phyloP scores from a whole-genome alignment of 495 filamentous ascomycete genomes.

The Podospora bellae-mahoneyi region DNA sequence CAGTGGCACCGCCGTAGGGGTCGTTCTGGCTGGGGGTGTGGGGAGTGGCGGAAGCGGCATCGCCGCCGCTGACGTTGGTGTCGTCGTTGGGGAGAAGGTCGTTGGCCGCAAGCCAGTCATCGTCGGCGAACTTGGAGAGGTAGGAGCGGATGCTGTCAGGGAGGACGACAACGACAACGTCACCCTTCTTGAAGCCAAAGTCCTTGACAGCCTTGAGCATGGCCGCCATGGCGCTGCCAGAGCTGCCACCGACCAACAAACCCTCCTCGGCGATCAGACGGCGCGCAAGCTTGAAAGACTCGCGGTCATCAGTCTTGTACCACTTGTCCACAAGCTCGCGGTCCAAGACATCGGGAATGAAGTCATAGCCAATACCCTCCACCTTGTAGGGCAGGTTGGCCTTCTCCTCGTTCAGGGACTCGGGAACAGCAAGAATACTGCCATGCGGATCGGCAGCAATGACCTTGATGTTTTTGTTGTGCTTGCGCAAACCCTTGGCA shows the following conservation, averaged over 20 bases:
- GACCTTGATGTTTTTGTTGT: conserved; percentile 76
- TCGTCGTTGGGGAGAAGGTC: conserved; percentile 61
- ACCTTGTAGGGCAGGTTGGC: conserved; percentile 90
- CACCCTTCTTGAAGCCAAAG: conserved; percentile 64
- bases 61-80: conserved; percentile 45
- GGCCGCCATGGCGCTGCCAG: conserved; percentile 87
- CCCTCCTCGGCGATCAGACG: conserved; percentile 93
- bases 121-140: conserved; percentile 97
- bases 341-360: conserved; percentile 90
- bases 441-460: conserved; percentile 90
- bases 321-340: conserved; percentile 80
- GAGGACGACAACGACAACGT: conserved; percentile 83
- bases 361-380: conserved; percentile 98
- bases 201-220: conserved; percentile 77
- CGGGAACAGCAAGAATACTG: conserved; percentile 79
- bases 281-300: conserved; percentile 84
- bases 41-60: conserved; percentile 16
- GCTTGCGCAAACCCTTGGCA: conserved; percentile 79
- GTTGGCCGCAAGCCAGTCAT: conserved; percentile 96
- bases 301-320: conserved; percentile 95
- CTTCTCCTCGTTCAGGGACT: conserved; percentile 69
- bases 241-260: conserved; percentile 89
- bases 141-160: conserved; percentile 97
- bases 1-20: conserved; percentile 67
- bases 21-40: conserved; percentile 44